Evolutionary conservation across 2,329 filamentous ascomycete genomes (phyloP).

Genomic region (Fusarium siculi): DNA sequence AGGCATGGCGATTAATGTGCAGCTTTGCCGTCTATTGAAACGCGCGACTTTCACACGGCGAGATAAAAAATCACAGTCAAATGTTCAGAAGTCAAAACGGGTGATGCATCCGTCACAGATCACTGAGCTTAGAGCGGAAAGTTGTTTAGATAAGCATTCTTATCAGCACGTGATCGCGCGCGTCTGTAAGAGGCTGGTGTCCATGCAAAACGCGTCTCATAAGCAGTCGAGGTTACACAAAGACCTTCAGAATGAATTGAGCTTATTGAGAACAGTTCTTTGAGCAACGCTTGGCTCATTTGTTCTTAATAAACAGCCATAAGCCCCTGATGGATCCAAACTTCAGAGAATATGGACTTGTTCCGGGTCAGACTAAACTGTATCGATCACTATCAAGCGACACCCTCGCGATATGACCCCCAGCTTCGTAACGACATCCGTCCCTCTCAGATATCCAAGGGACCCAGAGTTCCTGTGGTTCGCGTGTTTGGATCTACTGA

Average conservation of each 20-base stretch:
- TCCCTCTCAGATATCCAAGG: conserved; percentile 67
- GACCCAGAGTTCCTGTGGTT: conserved; percentile 84
- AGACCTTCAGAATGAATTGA: conserved; percentile 1
- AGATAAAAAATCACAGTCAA: not conserved
- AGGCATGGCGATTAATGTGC: conserved; percentile 1
- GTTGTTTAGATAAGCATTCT: conserved; percentile 29
- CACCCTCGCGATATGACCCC: conserved; percentile 83
- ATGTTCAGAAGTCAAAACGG: not conserved
- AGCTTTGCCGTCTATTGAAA: not conserved
- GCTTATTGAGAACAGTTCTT: not conserved
- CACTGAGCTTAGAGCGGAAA: conserved; percentile 4
- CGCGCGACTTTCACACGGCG: not conserved
- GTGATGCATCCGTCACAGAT: conserved; percentile 1
- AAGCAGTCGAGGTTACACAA: not conserved
- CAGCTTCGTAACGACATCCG: conserved; percentile 74
- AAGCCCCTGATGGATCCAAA: conserved; percentile 35
- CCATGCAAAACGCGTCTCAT: conserved; percentile 23
- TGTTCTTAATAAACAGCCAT: not conserved
- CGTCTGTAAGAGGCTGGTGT: not conserved
- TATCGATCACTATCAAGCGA: conserved; percentile 92
- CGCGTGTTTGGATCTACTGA: conserved; percentile 93
- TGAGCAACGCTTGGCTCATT: not conserved
- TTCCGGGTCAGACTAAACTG: conserved; percentile 95
- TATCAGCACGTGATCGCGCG: conserved; percentile 36
- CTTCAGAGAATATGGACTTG: conserved; percentile 60